Evolutionary conservation across 2,329 filamentous ascomycete genomes (phyloP), one percentile per base, ranked within the genome.

Genomic region (Phyllosticta capitalensis): DNA sequence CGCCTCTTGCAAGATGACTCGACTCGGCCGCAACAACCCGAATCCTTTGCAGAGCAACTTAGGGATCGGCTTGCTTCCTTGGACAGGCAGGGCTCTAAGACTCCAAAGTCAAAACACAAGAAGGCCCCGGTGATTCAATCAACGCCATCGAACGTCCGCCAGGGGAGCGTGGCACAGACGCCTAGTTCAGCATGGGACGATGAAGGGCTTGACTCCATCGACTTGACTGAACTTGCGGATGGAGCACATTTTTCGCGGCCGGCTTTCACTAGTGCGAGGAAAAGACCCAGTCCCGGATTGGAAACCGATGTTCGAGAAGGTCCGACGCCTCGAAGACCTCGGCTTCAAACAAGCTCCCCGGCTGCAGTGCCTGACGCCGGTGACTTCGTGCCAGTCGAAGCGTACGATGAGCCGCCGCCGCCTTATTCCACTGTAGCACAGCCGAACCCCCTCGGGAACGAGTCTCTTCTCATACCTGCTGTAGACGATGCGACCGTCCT

Each of bases 391-490:
- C 58, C 58, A 26, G 45, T 53, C 24, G 59, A 56, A 33, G 54
- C 56, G 10, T 56, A 53, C 19, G 55, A 61, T 9, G 59, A 61
- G 26, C 72, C 72, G 33, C 72, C 72, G 22, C 59, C 55, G 14
- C 77, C 77, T 4, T 79, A 79, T 62, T 79, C 77, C 2, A 78
- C 75, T 0, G 67, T 75, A 24, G 68, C 70, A n/a, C 69, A 66
- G 20, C 24, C n/a, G 2, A n/a, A 10, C 30, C 14, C 21, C 9
- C 38, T 24, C 22, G 21, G 14, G 19, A 14, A 14, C 9, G 26
- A 14, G 19, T 17, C 20, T 2, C 9, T 17, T 6, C 24, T 20
- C 17, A 5, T 22, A 2, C 14, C 28, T 26, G 19, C 52, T 38
- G 56, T 21, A 3, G 54, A 24, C 10, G 51, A 52, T 21, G 49